Evolutionary conservation across 2,329 filamentous ascomycete genomes (phyloP).

Genomic region (Paraconiothyrium brasiliense): DNA sequence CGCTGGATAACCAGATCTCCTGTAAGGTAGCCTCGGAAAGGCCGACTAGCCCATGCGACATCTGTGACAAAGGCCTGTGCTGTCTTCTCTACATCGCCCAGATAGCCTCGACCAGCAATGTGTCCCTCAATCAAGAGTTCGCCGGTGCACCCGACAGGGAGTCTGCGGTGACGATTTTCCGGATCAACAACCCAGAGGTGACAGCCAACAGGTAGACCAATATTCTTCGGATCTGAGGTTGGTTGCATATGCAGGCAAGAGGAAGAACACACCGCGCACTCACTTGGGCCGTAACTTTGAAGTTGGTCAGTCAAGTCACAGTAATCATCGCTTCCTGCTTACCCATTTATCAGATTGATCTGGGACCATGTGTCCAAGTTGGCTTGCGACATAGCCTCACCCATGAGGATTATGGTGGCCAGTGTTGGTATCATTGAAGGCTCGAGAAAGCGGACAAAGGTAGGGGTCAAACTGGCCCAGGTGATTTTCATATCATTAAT

Average conservation of each 20-base stretch:
- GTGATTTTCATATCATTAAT: constrained; percentile 34
- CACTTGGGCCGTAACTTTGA: constrained; percentile 35
- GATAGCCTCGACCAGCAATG: constrained; percentile 45
- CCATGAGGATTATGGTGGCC: constrained; percentile 49
- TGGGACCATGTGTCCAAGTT: constrained; percentile 34
- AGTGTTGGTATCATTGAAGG: constrained; percentile 48
- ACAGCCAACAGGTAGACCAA: constrained; percentile 36
- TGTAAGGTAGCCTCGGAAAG: constrained; percentile 32
- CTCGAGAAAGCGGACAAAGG: constrained; percentile 40
- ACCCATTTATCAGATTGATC: constrained; percentile 36
- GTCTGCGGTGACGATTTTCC: constrained; percentile 32
- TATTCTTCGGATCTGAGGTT: constrained; percentile 29
- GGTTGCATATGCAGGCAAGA: constrained; percentile 17
- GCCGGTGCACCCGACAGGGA: constrained; percentile 44
- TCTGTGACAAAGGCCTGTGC: constrained; percentile 31
- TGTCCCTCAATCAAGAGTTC: constrained; percentile 68
- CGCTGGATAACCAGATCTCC: constrained; percentile 37
- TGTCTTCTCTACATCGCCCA: constrained; percentile 35
- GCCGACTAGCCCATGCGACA: constrained; percentile 24
- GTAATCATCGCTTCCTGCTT: not conserved
- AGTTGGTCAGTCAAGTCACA: not conserved
- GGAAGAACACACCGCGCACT: constrained; percentile 33
- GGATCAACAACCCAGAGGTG: constrained; percentile 51
- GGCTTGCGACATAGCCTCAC: constrained; percentile 38
- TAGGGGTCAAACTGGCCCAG: constrained; percentile 32